These are phyloP conservation scores for Hyphodiscus hymeniophilus DNA, from an alignment of 495 filamentous ascomycete genomes.

Conservation along the genomic window DNA sequence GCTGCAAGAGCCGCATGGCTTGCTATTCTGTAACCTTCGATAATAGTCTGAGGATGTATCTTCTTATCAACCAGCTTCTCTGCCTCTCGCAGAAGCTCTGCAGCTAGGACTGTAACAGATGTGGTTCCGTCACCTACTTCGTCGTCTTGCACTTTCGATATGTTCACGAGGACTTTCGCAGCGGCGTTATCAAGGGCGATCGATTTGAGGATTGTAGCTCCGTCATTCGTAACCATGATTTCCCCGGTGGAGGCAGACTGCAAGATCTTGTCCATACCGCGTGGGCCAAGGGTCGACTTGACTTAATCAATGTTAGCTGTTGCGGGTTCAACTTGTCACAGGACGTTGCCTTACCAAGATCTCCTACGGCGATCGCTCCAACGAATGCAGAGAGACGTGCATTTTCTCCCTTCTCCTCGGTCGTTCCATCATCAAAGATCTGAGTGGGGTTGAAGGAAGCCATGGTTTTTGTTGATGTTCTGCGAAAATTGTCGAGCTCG, in stretches of 20 bases:
- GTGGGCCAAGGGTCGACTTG: conserved; percentile 93
- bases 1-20: conserved; percentile 78
- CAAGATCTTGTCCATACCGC: conserved; percentile 99
- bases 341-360: conserved; percentile 29
- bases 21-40: conserved; percentile 97
- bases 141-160: conserved; percentile 98
- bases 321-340: background rate
- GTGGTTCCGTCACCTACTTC: conserved; percentile 96
- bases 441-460: conserved; percentile 79
- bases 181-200: conserved; percentile 99
- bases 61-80: conserved; percentile 95
- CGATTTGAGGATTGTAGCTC: conserved; percentile 93
- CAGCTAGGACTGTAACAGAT: conserved; percentile 82
- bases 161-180: conserved; percentile 95
- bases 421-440: conserved; percentile 96
- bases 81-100: conserved; percentile 90
- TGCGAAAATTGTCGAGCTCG: background rate
- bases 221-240: conserved; percentile 97
- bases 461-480: conserved; percentile 22
- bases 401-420: conserved; percentile 98
- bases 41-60: conserved; percentile 98
- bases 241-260: conserved; percentile 97
- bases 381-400: conserved; percentile 95
- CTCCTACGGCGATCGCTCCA: conserved; percentile 94
- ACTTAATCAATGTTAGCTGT: conserved; percentile 43